These are phyloP conservation scores for Dothiorella sarmentorum DNA, from an alignment of 2,329 filamentous ascomycete genomes.

Conservation along the genomic window DNA sequence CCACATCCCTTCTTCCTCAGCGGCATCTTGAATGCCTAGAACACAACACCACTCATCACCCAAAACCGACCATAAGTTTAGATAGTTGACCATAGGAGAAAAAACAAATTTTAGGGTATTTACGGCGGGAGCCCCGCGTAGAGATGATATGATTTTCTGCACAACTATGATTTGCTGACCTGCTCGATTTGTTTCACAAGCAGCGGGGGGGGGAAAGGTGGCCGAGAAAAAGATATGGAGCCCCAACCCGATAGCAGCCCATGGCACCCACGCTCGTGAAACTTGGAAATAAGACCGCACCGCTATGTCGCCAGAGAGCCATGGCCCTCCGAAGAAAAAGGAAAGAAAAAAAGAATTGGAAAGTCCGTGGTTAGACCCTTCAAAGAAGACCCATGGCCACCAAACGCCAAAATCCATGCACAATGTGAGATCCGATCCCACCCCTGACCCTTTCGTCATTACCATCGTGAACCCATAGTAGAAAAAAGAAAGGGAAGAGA, in stretches of 20 bases:
- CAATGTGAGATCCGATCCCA: not conserved
- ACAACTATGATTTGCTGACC: not conserved
- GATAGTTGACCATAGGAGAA: too few species aligned
- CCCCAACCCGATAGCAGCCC: not conserved
- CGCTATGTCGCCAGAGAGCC: not conserved
- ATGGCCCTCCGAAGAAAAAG: not conserved
- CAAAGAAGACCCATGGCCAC: not conserved
- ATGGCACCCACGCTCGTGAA: slow-evolving; percentile 6
- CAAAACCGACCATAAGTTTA: too few species aligned
- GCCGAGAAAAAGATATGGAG: not conserved
- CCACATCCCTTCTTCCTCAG: slow-evolving; percentile 60
- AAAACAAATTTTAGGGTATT: too few species aligned
- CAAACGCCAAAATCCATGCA: slow-evolving; percentile 7
- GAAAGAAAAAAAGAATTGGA: not conserved
- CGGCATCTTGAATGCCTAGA: slow-evolving; percentile 56
- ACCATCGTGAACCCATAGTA: slow-evolving; percentile 1
- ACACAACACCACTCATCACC: slow-evolving; percentile 54
- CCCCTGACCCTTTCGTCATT: not conserved
- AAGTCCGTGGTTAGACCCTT: too few species aligned
- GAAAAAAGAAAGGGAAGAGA: not conserved
- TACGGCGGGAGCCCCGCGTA: too few species aligned
- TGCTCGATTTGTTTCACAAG: not conserved
- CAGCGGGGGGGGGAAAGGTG: too few species aligned
- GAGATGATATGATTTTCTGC: not conserved
- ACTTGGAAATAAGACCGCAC: not conserved